Conservation (phyloP, 805 yeast species). For the Metschnikowia anglica region DNA sequence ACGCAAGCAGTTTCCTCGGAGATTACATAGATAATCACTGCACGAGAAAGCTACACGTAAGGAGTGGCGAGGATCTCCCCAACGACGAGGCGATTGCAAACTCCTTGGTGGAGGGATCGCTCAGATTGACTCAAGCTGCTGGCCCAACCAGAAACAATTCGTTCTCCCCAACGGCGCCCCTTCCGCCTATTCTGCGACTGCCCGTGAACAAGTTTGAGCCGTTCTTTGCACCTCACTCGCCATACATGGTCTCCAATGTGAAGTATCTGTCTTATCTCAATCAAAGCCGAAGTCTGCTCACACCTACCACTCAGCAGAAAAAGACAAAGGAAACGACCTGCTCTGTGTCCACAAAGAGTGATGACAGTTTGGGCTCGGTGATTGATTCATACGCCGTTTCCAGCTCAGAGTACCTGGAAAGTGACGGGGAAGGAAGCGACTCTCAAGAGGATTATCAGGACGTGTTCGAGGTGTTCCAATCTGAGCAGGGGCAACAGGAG, state of each 20-base stretch:
- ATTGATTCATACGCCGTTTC: constrained; percentile 14
- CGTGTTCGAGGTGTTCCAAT: constrained; percentile 4
- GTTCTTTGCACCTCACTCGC: background rate
- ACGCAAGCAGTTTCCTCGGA: constrained; percentile 2
- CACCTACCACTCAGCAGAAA: background rate
- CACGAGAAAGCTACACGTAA: constrained; percentile 8
- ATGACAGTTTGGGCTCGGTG: constrained; percentile 13
- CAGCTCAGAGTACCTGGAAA: constrained; percentile 14
- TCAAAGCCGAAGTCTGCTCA: constrained; percentile 8
- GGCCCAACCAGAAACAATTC: constrained; percentile 4
- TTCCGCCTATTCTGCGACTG: constrained; percentile 10
- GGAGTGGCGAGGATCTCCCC: constrained; percentile 2
- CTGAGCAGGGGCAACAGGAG: background rate
- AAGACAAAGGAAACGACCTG: background rate
- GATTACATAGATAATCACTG: constrained; percentile 10
- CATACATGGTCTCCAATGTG: constrained; percentile 11
- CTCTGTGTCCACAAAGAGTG: constrained; percentile 1
- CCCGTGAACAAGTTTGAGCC: background rate
- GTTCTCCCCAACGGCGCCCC: constrained; percentile 16
- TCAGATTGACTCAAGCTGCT: background rate
- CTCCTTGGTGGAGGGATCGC: constrained; percentile 6
- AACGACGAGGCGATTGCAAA: constrained; percentile 7
- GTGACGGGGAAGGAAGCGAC: background rate
- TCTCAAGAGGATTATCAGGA: constrained; percentile 1
- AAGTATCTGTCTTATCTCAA: constrained; percentile 19